A percentile compares a stretch with the other conserved stretches of the same genome.
Evolutionary conservation across 352 stramenopile genomes (phyloP).

Genomic region (Phytophthora tubulina): DNA sequence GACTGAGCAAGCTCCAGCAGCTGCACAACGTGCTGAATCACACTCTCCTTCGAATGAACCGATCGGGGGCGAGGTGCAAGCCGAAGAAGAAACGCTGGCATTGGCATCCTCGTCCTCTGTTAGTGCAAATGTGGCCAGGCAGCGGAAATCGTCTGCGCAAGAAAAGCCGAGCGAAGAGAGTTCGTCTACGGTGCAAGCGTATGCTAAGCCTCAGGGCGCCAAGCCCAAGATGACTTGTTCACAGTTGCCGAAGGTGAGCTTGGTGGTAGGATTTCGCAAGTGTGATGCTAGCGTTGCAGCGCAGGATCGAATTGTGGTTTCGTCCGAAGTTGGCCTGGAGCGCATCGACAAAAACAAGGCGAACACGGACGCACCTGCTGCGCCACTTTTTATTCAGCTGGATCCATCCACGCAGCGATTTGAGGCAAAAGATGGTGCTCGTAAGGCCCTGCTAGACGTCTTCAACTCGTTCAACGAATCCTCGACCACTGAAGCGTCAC

Average conservation of each 20-base stretch:
- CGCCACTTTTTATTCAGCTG: slow-evolving; percentile 32
- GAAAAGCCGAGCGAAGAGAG: slow-evolving; percentile 19
- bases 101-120: slow-evolving; percentile 6
- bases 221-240: slow-evolving; percentile 52
- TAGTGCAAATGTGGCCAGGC: slow-evolving; percentile 5
- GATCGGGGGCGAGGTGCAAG: slow-evolving; percentile 36
- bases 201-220: slow-evolving; percentile 37
- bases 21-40: slow-evolving; percentile 5
- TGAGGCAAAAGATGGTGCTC: slow-evolving; percentile 42
- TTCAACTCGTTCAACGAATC: slow-evolving; percentile 54
- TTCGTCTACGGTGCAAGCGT: slow-evolving; percentile 10
- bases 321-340: slow-evolving; percentile 42
- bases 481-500: slow-evolving; percentile 15
- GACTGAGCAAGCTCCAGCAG: slow-evolving; percentile 13
- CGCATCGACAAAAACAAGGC: slow-evolving; percentile 24
- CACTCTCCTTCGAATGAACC: slow-evolving; percentile 19
- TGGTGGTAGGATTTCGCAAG: slow-evolving; percentile 55
- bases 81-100: slow-evolving; percentile 27
- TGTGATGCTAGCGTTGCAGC: slow-evolving; percentile 36
- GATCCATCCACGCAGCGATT: slow-evolving; percentile 28
- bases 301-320: slow-evolving; percentile 42
- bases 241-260: slow-evolving; percentile 53
- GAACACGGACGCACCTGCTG: slow-evolving; percentile 13
- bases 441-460: slow-evolving; percentile 41
- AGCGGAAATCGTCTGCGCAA: slow-evolving; percentile 10